Evolutionary conservation across 805 yeast species (phyloP).

Genomic region (Yamadazyma kitorensis): DNA sequence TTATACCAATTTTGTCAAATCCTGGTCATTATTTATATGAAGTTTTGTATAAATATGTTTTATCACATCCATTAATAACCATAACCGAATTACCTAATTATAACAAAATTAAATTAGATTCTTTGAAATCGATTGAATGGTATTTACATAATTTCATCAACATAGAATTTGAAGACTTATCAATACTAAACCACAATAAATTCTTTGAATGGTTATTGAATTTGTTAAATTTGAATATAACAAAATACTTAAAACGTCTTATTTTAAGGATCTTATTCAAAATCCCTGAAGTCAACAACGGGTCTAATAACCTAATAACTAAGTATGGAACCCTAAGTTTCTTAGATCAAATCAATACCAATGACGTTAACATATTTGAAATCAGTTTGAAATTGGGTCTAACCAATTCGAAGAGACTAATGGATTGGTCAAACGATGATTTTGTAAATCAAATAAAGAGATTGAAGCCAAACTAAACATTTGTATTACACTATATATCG

Average conservation of each 20-base stretch:
- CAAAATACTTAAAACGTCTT: conserved; percentile 35
- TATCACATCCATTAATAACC: conserved; percentile 50
- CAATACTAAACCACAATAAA: conserved; percentile 48
- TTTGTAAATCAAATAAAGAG: conserved; percentile 44
- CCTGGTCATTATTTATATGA: conserved; percentile 80
- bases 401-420: conserved; percentile 48
- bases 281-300: conserved; percentile 54
- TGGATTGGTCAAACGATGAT: conserved; percentile 62
- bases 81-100: conserved; percentile 46
- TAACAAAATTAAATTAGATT: conserved; percentile 36
- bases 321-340: conserved; percentile 45
- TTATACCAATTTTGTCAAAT: conserved; percentile 55
- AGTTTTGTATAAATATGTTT: conserved; percentile 61
- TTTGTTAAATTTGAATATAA: conserved; percentile 48
- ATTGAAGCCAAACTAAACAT: conserved; percentile 11
- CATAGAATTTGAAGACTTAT: conserved; percentile 41
- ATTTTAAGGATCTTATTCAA: conserved; percentile 43
- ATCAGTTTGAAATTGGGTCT: conserved; percentile 44
- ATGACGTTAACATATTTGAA: conserved; percentile 44
- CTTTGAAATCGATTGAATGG: conserved; percentile 64
- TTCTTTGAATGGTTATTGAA: conserved; percentile 68
- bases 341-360: conserved; percentile 28
- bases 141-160: conserved; percentile 28
- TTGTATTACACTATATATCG: conserved; percentile 2
- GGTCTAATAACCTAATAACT: conserved; percentile 56